Evolutionary conservation across 352 stramenopile species (phyloP).

Genomic region (Pythium plurisporium): DNA sequence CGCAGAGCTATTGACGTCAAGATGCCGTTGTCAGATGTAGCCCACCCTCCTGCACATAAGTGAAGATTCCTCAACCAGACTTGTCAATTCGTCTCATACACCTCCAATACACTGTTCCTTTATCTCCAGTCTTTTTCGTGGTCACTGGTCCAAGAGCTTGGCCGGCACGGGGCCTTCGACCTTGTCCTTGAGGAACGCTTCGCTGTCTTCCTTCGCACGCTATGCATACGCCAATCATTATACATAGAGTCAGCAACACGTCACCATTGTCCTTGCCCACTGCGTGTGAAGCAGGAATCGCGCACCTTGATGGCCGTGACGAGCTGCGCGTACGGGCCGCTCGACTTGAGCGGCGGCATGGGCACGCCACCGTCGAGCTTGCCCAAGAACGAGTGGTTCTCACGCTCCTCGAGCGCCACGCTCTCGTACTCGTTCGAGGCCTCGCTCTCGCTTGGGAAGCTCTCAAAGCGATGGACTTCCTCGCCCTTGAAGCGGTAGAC

Average conservation of each 20-base stretch:
- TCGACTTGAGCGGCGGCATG: conserved; percentile 64
- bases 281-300: no score
- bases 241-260: no score
- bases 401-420: conserved; percentile 28
- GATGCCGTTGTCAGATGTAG: background rate
- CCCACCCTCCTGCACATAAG: background rate
- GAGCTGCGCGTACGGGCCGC: conserved; percentile 60
- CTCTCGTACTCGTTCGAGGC: conserved; percentile 69
- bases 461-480: conserved; percentile 63
- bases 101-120: no score
- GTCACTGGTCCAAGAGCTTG: conserved; percentile 58
- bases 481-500: conserved; percentile 65
- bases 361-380: conserved; percentile 58
- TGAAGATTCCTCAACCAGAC: no score
- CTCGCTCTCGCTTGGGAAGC: conserved; percentile 48
- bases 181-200: conserved; percentile 75
- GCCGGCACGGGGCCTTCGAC: conserved; percentile 70
- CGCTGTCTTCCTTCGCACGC: conserved; percentile 77
- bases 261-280: background rate
- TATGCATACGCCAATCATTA: conserved; percentile 18
- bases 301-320: conserved; percentile 71
- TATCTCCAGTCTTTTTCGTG: background rate
- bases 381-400: conserved; percentile 67
- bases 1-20: no score
- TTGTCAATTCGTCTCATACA: no score